Evolutionary conservation across 2,329 filamentous ascomycete genomes (phyloP), one percentile per base, ranked within the genome.

Genomic region (Penicillium sp.): DNA sequence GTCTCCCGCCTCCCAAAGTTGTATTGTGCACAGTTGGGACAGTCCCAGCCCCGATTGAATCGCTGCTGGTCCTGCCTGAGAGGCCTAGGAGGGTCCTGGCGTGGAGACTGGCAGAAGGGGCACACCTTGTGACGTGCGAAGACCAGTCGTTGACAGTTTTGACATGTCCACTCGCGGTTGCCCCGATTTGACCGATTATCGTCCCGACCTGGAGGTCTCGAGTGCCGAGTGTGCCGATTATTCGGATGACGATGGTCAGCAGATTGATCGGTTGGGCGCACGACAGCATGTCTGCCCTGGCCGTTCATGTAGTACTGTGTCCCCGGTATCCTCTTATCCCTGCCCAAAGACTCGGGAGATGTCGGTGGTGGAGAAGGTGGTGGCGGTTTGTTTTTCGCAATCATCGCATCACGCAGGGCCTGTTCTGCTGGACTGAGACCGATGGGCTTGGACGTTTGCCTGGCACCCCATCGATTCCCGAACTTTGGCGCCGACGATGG

Each of bases 341-440:
- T 12, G n/a, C 25, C 33, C 39, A 35, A 12, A n/a, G 28, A 36
- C 27, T 42, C 44, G 5, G 44, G 18, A 18, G 18, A 18, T 18
- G 18, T 26, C 6, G 42, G 39, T 27, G 48, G 34, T 36, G 49
- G 46, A 9, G 39, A 26, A 12, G 50, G 48, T 12, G 52, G 47
- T 9, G 41, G 42, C 3, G 51, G 54, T 42, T 55, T 47, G 11
- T 49, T 57, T 32, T 43, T 52, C 37, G 49, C 52, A 45, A 64
- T 34, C 32, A 69, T 46, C 11, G 58, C 49, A 43, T 65, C 57
- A 27, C 66, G 65, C 28, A 65, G 52, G 13, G 65, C 56, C 41
- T 61, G 56, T 47, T 69, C 66, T 34, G 65, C 61, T 2, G 61
- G 46, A 45, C 64, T 68, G 27, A 70, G 52, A 12, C 55, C 57